Evolutionary conservation across 371 early-diverging fungal species (phyloP).

Genomic region (Phascolomyces articulosus): DNA sequence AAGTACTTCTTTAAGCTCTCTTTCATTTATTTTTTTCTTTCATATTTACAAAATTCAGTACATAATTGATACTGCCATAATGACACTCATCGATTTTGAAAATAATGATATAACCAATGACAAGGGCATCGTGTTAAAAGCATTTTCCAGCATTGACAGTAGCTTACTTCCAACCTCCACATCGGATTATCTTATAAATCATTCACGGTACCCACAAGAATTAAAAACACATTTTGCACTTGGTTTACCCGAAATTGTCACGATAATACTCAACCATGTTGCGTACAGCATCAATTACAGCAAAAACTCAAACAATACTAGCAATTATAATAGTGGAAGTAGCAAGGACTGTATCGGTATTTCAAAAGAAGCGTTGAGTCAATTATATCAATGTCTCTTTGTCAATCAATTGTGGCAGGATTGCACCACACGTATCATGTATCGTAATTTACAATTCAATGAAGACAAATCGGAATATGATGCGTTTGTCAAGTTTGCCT

Average conservation of each 20-base stretch:
- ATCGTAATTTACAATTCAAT: slow-evolving; percentile 38
- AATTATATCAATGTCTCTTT: slow-evolving; percentile 36
- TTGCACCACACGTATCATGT: slow-evolving; percentile 34
- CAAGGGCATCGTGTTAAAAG: background rate
- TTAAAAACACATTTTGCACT: slow-evolving; percentile 30
- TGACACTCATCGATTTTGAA: background rate
- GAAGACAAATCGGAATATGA: slow-evolving; percentile 24
- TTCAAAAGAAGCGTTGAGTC: slow-evolving; percentile 8
- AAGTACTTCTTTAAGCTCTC: background rate
- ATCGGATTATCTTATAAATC: too few species aligned
- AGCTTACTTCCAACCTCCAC: too few species aligned
- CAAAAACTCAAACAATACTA: background rate
- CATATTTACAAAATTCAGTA: background rate
- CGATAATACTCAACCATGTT: slow-evolving; percentile 27
- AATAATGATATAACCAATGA: background rate
- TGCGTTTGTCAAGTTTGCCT: slow-evolving; percentile 15
- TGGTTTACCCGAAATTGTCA: slow-evolving; percentile 41
- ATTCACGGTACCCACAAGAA: background rate
- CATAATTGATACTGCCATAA: background rate
- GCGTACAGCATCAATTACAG: slow-evolving; percentile 9
- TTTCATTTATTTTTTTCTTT: background rate
- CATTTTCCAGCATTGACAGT: background rate
- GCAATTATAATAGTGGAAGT: background rate
- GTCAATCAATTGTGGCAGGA: slow-evolving; percentile 51
- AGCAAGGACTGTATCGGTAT: background rate